Evolutionary conservation across 2,329 filamentous ascomycete genomes (phyloP).

Genomic region (Diaporthe citriasiana): DNA sequence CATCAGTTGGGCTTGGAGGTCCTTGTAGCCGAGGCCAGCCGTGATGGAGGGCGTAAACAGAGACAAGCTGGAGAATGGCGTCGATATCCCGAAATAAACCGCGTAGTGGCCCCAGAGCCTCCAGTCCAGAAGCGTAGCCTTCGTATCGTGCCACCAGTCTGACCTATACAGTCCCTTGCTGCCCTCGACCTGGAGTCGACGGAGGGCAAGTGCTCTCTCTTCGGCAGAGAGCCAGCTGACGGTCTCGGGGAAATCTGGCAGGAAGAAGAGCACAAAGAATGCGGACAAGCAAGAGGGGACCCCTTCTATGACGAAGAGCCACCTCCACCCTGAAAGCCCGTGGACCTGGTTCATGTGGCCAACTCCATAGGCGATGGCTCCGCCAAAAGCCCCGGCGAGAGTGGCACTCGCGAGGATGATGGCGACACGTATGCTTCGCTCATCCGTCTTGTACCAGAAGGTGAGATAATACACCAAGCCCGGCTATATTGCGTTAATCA

Average conservation of each 20-base stretch:
- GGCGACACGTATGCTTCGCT: conserved; percentile 77
- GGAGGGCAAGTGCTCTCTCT: conserved; percentile 69
- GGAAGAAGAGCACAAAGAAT: conserved; percentile 67
- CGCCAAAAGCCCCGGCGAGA: conserved; percentile 78
- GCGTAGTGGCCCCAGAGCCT: conserved; percentile 76
- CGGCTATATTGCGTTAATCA: conserved; percentile 49
- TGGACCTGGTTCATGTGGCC: conserved; percentile 75
- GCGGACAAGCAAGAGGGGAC: conserved; percentile 65
- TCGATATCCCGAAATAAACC: conserved; percentile 51
- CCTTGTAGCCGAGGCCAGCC: conserved; percentile 51
- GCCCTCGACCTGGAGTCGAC: conserved; percentile 58
- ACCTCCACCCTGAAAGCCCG: conserved; percentile 74
- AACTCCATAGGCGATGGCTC: conserved; percentile 78
- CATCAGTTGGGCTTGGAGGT: conserved; percentile 70
- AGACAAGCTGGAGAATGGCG: conserved; percentile 53
- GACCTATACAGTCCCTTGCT: conserved; percentile 70
- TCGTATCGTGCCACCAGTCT: conserved; percentile 76
- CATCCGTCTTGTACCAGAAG: conserved; percentile 78
- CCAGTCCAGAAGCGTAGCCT: conserved; percentile 74
- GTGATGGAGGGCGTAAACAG: conserved; percentile 73
- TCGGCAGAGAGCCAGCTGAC: conserved; percentile 72
- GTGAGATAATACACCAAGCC: conserved; percentile 70
- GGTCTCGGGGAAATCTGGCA: conserved; percentile 76
- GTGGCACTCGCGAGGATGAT: conserved; percentile 78
- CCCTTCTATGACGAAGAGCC: conserved; percentile 70